Evolutionary conservation across 257 asterid species (phyloP).

Genomic region (Capsicum pubescens): DNA sequence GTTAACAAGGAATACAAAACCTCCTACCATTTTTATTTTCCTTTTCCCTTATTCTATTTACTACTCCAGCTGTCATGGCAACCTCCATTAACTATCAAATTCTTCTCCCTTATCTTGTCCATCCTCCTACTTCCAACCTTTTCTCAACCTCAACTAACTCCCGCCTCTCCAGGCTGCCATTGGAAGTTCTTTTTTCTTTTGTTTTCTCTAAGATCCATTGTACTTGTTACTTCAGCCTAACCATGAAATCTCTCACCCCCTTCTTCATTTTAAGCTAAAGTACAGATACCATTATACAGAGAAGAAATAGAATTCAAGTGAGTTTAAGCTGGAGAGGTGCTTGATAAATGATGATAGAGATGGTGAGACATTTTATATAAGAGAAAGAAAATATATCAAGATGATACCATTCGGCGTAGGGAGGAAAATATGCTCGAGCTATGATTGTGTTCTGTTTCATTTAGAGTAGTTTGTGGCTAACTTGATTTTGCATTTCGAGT

Average conservation of each 20-base stretch:
- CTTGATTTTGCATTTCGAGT: no score
- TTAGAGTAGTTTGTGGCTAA: no score
- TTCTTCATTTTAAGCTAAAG: not conserved
- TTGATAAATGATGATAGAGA: no score
- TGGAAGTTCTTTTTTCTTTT: constrained; percentile 16
- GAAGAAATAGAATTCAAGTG: no score
- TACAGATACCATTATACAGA: no score
- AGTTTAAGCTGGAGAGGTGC: no score
- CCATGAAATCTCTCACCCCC: not conserved
- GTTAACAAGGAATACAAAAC: not conserved
- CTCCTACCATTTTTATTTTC: not conserved
- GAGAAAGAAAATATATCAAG: no score
- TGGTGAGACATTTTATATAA: no score
- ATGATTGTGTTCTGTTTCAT: no score
- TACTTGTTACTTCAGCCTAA: not conserved
- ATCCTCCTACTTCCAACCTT: not conserved
- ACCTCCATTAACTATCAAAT: not conserved
- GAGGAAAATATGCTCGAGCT: no score
- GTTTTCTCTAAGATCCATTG: constrained; percentile 2
- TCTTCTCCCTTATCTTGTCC: not conserved
- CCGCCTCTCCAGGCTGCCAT: not conserved
- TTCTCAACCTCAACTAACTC: constrained; percentile 6
- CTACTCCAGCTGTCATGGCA: not conserved
- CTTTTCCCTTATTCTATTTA: not conserved
- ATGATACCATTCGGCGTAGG: no score